phyloP scores from a whole-genome alignment of 192 early-diverging fungal species.

The Umbelopsis sp. region DNA sequence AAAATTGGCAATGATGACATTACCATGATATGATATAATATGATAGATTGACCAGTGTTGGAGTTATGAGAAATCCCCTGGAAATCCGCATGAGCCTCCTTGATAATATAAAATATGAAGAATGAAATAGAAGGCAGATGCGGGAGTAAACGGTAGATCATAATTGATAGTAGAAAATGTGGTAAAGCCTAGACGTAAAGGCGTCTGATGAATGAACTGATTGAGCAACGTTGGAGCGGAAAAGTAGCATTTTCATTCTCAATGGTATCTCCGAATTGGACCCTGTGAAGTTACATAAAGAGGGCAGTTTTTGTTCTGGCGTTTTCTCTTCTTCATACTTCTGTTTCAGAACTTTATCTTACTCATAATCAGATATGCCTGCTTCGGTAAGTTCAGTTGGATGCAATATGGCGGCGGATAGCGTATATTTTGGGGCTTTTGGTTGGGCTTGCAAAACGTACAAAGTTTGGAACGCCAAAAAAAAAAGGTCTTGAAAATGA shows the following conservation, averaged over 20 bases:
- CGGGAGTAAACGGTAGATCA: constrained; percentile 1
- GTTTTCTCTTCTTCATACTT: not conserved
- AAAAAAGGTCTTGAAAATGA: no score
- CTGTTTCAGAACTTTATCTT: no score
- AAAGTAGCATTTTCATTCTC: not conserved
- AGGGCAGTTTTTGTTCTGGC: not conserved
- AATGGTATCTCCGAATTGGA: constrained; percentile 11
- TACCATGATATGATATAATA: no score
- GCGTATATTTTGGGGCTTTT: not conserved
- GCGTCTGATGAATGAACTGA: constrained; percentile 9
- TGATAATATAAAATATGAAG: not conserved
- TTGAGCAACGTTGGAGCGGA: constrained; percentile 17
- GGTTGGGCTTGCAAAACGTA: not conserved
- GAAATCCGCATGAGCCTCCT: not conserved
- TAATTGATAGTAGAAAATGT: constrained; percentile 6
- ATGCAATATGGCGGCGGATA: not conserved
- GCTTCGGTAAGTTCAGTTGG: constrained; percentile 9
- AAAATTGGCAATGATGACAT: no score
- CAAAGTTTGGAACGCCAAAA: constrained; percentile 1
- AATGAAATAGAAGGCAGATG: not conserved
- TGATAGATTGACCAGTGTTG: no score
- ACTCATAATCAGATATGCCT: constrained; percentile 1
- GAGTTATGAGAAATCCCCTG: no score
- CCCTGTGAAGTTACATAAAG: constrained; percentile 6
- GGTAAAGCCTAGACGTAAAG: not conserved